Evolutionary conservation across 2,329 filamentous ascomycete species (phyloP).

Genomic region (Fusarium subtropicale): DNA sequence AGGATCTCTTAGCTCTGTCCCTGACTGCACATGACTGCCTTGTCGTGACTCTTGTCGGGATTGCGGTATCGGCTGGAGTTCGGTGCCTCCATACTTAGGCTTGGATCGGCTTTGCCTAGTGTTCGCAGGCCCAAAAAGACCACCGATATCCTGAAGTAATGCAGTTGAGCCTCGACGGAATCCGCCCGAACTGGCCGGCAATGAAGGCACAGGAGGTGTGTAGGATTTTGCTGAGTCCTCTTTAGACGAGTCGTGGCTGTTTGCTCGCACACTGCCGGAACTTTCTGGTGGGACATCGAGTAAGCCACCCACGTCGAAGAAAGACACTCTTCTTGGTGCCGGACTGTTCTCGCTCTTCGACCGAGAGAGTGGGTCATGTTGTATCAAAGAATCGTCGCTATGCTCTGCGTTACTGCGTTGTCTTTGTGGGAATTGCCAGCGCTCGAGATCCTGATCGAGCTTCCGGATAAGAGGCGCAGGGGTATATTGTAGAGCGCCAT

Average conservation of each 20-base stretch:
- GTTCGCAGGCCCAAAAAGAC: constrained; percentile 60
- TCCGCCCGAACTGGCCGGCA: constrained; percentile 59
- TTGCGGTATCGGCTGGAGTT: constrained; percentile 61
- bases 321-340: constrained; percentile 68
- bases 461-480: constrained; percentile 53
- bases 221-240: constrained; percentile 54
- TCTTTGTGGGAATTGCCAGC: constrained; percentile 62
- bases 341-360: constrained; percentile 37
- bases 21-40: constrained; percentile 48
- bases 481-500: constrained; percentile 49
- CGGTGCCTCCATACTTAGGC: constrained; percentile 53
- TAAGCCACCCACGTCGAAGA: constrained; percentile 87
- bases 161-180: constrained; percentile 67
- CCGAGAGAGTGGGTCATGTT: constrained; percentile 51
- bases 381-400: constrained; percentile 60
- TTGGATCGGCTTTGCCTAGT: constrained; percentile 49
- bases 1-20: constrained; percentile 54
- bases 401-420: constrained; percentile 53
- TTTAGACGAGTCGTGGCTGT: constrained; percentile 58
- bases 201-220: constrained; percentile 55
- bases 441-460: constrained; percentile 54
- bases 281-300: constrained; percentile 63
- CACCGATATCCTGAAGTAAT: constrained; percentile 69
- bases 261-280: constrained; percentile 52
- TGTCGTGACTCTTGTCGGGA: constrained; percentile 52